Base-by-base conservation (phyloP, 2,329 filamentous ascomycete species). In the Venturia aucupariae region DNA sequence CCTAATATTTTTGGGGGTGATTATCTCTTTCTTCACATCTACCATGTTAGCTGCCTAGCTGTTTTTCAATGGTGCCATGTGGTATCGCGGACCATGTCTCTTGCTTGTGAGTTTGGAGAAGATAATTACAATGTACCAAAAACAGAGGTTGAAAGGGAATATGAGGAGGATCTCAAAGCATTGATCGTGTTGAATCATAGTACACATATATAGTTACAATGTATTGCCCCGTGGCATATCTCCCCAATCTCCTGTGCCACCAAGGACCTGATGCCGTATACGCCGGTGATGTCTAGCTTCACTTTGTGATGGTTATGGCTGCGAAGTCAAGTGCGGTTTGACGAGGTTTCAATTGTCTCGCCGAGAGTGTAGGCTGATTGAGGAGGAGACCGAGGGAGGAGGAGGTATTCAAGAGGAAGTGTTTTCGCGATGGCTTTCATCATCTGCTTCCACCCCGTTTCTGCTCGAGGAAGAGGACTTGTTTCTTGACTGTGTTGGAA, bases 401-500 rank as follows among this genome's bases (percentile, higher is more conserved):
- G 46, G 51, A 57, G 19, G 35, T 15, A 27, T 27, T 54, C 55
- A 22, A 60, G 19, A 44, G n/a, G 22, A 65, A 65, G 27, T 24
- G 35, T 38, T 64, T 54, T 38, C n/a, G 65, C 66, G 67, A 60
- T 68, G 69, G 62, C 68, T 71, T 77, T 83, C 78, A 84, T 86
- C 62, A 63, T 48, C 35, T 63, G 5, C 35, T 38, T 64, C 83
- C 82, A 75, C 88, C 88, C 74, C 91, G 89, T 75, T 96, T 97
- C 74, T 90, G 86, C 76, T 99, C 94, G 65, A 97, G 84, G 78
- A 99, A 99, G 38, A 99, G 83, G 39, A 99, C 94, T 79, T 96
- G 90, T 81, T 93, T 91, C 76, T 92, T 90, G 64, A 99, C 94
- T 95, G 70, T 38, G 69, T 46, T 59, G 60, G 19, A 51, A 59